phyloP scores from a whole-genome alignment of 2,329 filamentous ascomycete species.

The Hypoxylon sp. region DNA sequence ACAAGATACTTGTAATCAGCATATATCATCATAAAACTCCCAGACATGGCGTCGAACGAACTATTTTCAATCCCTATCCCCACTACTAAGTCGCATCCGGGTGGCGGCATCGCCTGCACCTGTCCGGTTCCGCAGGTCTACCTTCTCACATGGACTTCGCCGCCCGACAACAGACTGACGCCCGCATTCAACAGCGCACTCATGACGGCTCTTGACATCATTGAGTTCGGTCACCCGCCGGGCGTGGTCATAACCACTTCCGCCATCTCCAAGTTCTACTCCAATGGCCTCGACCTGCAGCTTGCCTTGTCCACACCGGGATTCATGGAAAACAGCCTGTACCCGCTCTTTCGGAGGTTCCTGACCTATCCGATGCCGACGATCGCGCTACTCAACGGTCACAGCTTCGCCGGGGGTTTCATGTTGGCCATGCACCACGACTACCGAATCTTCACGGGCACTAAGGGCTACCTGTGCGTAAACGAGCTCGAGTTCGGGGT shows the following conservation, averaged over 20 bases:
- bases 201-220: conserved; percentile 77
- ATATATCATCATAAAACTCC: not conserved
- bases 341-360: conserved; percentile 72
- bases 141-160: conserved; percentile 76
- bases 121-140: conserved; percentile 72
- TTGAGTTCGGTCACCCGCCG: conserved; percentile 74
- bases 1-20: not conserved
- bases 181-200: conserved; percentile 75
- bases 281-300: conserved; percentile 82
- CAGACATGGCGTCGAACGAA: conserved; percentile 49
- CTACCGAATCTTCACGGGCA: conserved; percentile 78
- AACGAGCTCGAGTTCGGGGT: conserved; percentile 86
- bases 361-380: conserved; percentile 85
- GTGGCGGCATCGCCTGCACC: conserved; percentile 72
- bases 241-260: conserved; percentile 84
- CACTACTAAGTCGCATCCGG: conserved; percentile 57
- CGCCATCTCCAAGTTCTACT: conserved; percentile 81
- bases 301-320: conserved; percentile 69
- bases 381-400: conserved; percentile 81
- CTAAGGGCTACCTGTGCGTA: conserved; percentile 79
- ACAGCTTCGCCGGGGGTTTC: conserved; percentile 84
- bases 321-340: conserved; percentile 72
- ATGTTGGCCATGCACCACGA: conserved; percentile 87
- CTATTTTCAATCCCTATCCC: conserved; percentile 72
- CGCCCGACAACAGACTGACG: conserved; percentile 81